These are phyloP conservation scores for Neohortaea acidophila DNA, from an alignment of 495 filamentous ascomycete species.

Conservation along the genomic window DNA sequence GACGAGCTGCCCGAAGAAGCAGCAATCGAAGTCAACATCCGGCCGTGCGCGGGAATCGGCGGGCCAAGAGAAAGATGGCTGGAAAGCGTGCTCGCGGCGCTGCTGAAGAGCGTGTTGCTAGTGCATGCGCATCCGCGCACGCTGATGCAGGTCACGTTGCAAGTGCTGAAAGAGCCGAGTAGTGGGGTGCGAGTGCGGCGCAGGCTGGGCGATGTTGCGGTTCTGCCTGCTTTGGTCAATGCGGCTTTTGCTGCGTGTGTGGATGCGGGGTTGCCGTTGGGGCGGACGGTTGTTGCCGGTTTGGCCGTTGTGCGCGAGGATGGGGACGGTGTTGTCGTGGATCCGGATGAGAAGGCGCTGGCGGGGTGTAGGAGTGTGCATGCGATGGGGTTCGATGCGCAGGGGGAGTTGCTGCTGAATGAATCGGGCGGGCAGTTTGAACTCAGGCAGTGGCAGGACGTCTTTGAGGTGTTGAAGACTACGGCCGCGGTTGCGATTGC, in stretches of 20 bases:
- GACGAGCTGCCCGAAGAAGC: slow-evolving; percentile 86
- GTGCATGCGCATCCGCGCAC: slow-evolving; percentile 52
- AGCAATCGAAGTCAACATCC: slow-evolving; percentile 74
- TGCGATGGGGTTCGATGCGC: slow-evolving; percentile 60
- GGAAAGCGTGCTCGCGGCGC: slow-evolving; percentile 51
- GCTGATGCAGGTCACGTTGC: slow-evolving; percentile 53
- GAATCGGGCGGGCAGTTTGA: slow-evolving; percentile 73
- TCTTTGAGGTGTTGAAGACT: slow-evolving; percentile 45
- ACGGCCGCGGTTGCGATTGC: slow-evolving; percentile 34
- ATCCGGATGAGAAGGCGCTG: slow-evolving; percentile 39
- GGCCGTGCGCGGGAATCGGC: slow-evolving; percentile 75
- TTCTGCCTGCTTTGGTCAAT: slow-evolving; percentile 22
- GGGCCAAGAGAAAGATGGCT: slow-evolving; percentile 56
- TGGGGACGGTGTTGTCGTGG: slow-evolving; percentile 30
- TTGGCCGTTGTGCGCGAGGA: slow-evolving; percentile 33
- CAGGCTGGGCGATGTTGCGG: slow-evolving; percentile 2
- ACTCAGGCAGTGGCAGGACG: slow-evolving; percentile 59
- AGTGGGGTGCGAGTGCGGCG: not conserved
- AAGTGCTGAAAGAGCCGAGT: slow-evolving; percentile 39
- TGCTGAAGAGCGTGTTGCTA: slow-evolving; percentile 53
- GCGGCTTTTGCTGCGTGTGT: slow-evolving; percentile 20
- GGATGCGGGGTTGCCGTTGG: slow-evolving; percentile 12
- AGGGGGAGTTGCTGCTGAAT: slow-evolving; percentile 55
- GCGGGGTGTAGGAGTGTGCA: slow-evolving; percentile 43
- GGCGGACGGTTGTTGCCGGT: slow-evolving; percentile 5